Base-by-base conservation (phyloP, 192 early-diverging fungal genomes). In the Backusella tarrabulga region DNA sequence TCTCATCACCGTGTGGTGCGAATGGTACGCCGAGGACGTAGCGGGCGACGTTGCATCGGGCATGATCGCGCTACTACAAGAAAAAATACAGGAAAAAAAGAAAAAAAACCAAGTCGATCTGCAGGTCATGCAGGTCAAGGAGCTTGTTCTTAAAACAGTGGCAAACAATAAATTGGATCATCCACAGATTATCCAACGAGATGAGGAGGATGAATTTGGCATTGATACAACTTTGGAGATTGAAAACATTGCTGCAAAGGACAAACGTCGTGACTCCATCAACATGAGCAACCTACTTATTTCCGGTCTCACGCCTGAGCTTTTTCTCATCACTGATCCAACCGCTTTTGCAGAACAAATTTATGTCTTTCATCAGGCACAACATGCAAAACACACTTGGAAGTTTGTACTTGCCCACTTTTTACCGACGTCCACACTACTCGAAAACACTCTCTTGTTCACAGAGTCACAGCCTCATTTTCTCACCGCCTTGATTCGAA, bases 401-500 rank as follows among this genome's bases (percentile, higher is more conserved):
- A 17, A 50, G 21, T 50, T 50, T 50, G 19, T 50, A n/a, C 46
- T 50, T 6, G 17, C 15, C 17, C 46, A 50, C n/a, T 77, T 82
- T 17, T 73, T 79, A 9, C 63, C 76, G 0, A 44, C 34, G n/a
- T 67, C 68, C 35, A 70, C 74, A 11, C 79, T 84, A 44, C 77
- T 82, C 14, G 66, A 84, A 19, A 79, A 82, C 35, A 79, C 77
- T 3, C 69, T 80, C 73, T 81, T 82, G 42, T 91, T 87, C 56
- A 90, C 89, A n/a, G 81, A 77, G 0, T 71, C 79, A 34, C 83
- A 89, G 26, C 91, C 92, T 15, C 92, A 93, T 76, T 93, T 93
- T 71, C 35, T 93, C 21, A 91, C 91, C 1, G 84, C 88, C 19
- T 80, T 93, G 72, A 86, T 93, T 14, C 87, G 87, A 54, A 85